phyloP scores from a whole-genome alignment of 805 yeast genomes.

The Brettanomyces bruxellensis region DNA sequence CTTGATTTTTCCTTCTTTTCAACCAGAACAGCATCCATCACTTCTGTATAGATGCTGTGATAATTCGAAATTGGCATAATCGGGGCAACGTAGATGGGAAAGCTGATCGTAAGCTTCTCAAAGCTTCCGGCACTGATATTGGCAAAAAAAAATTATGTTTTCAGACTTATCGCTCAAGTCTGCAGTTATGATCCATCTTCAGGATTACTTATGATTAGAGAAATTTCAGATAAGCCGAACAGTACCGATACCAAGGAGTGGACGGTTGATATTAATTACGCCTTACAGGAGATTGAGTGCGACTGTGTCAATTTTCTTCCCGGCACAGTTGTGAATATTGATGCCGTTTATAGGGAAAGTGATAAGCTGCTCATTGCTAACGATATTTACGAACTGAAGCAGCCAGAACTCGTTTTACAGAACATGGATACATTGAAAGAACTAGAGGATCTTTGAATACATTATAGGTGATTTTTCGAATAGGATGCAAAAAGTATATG shows the following conservation, averaged over 20 bases:
- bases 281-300: slow-evolving; percentile 4
- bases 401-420: slow-evolving; percentile 9
- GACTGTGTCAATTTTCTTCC: slow-evolving; percentile 4
- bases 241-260: not conserved
- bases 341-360: slow-evolving; percentile 10
- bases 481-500: too few relatives aligned
- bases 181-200: slow-evolving; percentile 9
- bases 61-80: too few relatives aligned
- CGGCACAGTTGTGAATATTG: slow-evolving; percentile 19
- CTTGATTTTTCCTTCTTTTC: too few relatives aligned
- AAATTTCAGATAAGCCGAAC: not conserved
- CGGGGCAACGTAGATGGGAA: slow-evolving; percentile 10
- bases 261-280: slow-evolving; percentile 7
- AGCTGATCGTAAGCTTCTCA: slow-evolving; percentile 10
- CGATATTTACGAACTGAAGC: slow-evolving; percentile 14
- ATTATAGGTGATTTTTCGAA: too few relatives aligned
- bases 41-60: too few relatives aligned
- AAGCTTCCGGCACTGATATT: slow-evolving; percentile 6
- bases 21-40: too few relatives aligned
- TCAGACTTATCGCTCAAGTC: slow-evolving; percentile 17
- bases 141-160: slow-evolving; percentile 7
- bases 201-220: slow-evolving; percentile 9
- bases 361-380: slow-evolving; percentile 7
- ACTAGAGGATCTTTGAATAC: slow-evolving; percentile 6
- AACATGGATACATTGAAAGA: slow-evolving; percentile 8